Evolutionary conservation across 1,139 yeast genomes (phyloP).

Genomic region (Kodamaea ohmeri): DNA sequence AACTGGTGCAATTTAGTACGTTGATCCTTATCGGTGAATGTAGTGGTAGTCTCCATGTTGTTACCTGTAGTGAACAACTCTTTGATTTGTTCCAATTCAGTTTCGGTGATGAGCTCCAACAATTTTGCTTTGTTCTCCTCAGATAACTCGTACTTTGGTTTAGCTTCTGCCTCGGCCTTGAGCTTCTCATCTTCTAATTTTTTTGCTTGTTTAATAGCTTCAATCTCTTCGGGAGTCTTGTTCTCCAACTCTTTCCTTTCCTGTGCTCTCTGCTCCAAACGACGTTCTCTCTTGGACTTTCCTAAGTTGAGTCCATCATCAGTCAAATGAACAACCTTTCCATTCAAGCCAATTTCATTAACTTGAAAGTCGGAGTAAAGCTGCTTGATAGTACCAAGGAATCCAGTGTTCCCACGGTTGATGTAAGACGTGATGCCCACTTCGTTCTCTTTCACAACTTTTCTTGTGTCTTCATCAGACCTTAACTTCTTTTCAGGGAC

Average conservation of each 20-base stretch:
- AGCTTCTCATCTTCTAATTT: constrained; percentile 22
- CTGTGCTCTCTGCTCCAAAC: constrained; percentile 44
- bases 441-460: constrained; percentile 54
- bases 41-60: constrained; percentile 55
- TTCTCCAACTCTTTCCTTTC: constrained; percentile 36
- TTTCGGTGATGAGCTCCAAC: constrained; percentile 54
- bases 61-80: constrained; percentile 55
- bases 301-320: constrained; percentile 69
- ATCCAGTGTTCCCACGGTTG: constrained; percentile 55
- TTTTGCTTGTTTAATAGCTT: constrained; percentile 30
- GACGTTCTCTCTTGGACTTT: constrained; percentile 49
- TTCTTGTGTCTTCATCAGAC: constrained; percentile 14
- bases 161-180: constrained; percentile 16
- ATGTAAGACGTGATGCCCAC: constrained; percentile 83
- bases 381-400: constrained; percentile 77
- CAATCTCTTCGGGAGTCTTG: constrained; percentile 37
- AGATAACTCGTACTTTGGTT: constrained; percentile 44
- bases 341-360: constrained; percentile 72
- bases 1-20: constrained; percentile 79
- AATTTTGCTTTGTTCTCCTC: constrained; percentile 48
- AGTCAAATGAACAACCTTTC: constrained; percentile 67
- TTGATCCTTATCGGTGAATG: constrained; percentile 62
- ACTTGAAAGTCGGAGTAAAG: constrained; percentile 94
- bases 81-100: constrained; percentile 55
- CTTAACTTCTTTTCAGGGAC: constrained; percentile 14